Evolutionary conservation across 1,284 basidiomycete species (phyloP).

Genomic region (Leucoagaricus sp.): DNA sequence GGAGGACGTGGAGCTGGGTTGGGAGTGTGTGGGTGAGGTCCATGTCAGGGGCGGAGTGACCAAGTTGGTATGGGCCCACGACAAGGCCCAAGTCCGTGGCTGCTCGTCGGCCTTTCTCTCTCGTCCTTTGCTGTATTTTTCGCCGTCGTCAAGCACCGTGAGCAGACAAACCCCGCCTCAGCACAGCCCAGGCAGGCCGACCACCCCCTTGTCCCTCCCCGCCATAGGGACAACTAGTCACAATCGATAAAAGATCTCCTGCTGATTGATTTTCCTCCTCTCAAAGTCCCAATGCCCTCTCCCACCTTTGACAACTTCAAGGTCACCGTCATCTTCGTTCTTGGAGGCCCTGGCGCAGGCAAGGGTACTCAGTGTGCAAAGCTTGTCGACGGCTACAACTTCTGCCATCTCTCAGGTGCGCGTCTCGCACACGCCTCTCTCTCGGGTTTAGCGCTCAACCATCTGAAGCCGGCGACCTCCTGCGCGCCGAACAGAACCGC

Average conservation of each 20-base stretch:
- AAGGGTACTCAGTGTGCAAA: conserved; percentile 95
- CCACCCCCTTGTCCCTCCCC: conserved; percentile 65
- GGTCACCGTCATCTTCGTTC: conserved; percentile 92
- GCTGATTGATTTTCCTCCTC: background rate
- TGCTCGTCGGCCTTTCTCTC: conserved; percentile 56
- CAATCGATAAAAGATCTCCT: conserved; percentile 17
- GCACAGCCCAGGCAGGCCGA: conserved; percentile 62
- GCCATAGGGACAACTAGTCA: conserved; percentile 40
- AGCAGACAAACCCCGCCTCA: conserved; percentile 60
- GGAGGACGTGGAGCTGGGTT: conserved; percentile 58
- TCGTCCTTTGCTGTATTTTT: conserved; percentile 61
- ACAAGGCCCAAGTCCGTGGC: conserved; percentile 59
- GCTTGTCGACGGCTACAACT: conserved; percentile 88
- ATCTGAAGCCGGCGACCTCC: conserved; percentile 86
- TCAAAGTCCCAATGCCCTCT: conserved; percentile 2
- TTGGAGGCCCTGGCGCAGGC: conserved; percentile 97
- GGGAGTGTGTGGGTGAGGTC: conserved; percentile 60
- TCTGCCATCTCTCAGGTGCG: conserved; percentile 92
- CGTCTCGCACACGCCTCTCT: background rate
- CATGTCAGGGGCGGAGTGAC: conserved; percentile 36
- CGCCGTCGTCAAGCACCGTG: conserved; percentile 54
- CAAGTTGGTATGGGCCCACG: conserved; percentile 17
- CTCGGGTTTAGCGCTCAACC: conserved; percentile 6
- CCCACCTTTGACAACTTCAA: conserved; percentile 73
- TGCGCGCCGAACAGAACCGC: conserved; percentile 92